A percentile compares a stretch with the other conserved stretches of the same genome.
phyloP scores from a whole-genome alignment of 176 grass and related monocot genomes.

The Carex cristatella region DNA sequence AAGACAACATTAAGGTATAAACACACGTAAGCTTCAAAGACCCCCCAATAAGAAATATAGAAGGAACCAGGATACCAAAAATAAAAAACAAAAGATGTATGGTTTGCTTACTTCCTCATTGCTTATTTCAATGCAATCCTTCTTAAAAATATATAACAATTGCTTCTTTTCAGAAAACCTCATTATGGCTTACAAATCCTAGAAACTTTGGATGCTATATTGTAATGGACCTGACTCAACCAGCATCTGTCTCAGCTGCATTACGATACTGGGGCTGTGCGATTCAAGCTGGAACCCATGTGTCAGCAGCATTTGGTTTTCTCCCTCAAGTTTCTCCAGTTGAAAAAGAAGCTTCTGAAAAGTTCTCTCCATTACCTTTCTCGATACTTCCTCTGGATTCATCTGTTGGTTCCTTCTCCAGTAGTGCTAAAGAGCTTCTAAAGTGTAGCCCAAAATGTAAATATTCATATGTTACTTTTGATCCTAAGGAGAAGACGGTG shows the following conservation, averaged over 20 bases:
- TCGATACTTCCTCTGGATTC: conserved; percentile 42
- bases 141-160: background rate
- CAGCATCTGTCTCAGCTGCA: conserved; percentile 49
- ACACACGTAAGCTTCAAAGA: background rate
- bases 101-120: background rate
- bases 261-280: conserved; percentile 90
- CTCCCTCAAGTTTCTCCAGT: conserved; percentile 38
- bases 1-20: background rate
- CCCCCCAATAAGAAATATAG: background rate
- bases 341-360: conserved; percentile 38
- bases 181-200: conserved; percentile 46
- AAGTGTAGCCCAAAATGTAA: conserved; percentile 10
- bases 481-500: conserved; percentile 52
- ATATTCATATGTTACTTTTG: conserved; percentile 62
- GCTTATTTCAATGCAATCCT: background rate
- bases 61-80: background rate
- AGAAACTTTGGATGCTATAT: conserved; percentile 84
- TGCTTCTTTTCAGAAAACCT: conserved; percentile 48
- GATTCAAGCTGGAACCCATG: conserved; percentile 73
- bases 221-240: conserved; percentile 49
- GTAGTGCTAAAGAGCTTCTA: conserved; percentile 47
- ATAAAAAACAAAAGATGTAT: background rate
- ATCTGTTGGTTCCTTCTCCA: conserved; percentile 37
- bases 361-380: conserved; percentile 64
- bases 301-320: conserved; percentile 78